Conservation (phyloP, 164 flowering plant species). For the Dillenia suffruticosa region DNA sequence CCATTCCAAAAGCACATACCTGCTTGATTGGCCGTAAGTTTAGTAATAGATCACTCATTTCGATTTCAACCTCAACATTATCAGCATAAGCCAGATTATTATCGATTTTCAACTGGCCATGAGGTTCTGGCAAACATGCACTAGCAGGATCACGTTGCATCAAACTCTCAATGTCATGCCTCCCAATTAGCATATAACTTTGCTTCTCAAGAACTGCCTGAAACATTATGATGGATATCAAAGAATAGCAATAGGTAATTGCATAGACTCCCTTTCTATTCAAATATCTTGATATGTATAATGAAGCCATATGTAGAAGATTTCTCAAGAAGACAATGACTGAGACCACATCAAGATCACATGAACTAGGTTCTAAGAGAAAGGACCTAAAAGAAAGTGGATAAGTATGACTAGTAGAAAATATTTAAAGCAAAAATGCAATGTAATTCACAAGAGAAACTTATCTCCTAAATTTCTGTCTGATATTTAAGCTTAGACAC, state of each 20-base stretch:
- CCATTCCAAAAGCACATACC: slow-evolving; percentile 30
- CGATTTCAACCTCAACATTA: slow-evolving; percentile 52
- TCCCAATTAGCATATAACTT: slow-evolving; percentile 97
- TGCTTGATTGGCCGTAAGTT: slow-evolving; percentile 87
- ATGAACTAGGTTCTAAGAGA: no score
- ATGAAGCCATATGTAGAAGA: no score
- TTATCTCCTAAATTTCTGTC: no score
- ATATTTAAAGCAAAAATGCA: no score
- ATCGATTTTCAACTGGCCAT: slow-evolving; percentile 36
- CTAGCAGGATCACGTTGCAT: slow-evolving; percentile 88
- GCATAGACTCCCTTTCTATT: neutral
- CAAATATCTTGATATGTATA: no score
- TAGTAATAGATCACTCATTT: slow-evolving; percentile 67
- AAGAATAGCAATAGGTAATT: neutral
- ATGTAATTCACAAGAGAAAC: no score
- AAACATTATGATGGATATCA: slow-evolving; percentile 9
- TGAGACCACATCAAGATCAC: no score
- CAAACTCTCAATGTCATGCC: slow-evolving; percentile 90
- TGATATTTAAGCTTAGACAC: no score
- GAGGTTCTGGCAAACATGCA: slow-evolving; percentile 59
- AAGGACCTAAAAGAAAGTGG: no score
- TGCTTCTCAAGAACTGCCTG: slow-evolving; percentile 99
- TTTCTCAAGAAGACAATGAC: no score
- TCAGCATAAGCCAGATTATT: slow-evolving; percentile 50
- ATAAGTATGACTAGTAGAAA: no score